These are phyloP conservation scores for Massarina eburnea DNA, from an alignment of 2,329 filamentous ascomycete genomes.

Conservation along the genomic window DNA sequence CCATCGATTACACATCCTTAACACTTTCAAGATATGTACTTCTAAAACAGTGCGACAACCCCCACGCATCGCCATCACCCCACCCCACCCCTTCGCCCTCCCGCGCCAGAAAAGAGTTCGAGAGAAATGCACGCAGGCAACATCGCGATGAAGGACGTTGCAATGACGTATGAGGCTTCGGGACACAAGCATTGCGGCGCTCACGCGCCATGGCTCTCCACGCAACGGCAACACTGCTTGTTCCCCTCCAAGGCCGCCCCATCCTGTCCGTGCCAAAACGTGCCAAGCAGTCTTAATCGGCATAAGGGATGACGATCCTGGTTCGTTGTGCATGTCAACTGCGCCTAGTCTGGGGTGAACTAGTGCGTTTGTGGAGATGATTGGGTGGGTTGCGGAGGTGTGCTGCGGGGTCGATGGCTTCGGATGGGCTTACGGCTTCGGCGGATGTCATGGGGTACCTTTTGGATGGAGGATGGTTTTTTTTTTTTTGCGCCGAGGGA, in stretches of 20 bases:
- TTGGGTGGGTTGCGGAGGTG: neutral
- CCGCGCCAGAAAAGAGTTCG: too few relatives aligned
- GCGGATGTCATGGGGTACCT: neutral
- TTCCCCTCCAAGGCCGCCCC: neutral
- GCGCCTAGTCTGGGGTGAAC: neutral
- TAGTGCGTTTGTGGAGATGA: neutral
- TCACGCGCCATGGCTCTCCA: slow-evolving; percentile 3
- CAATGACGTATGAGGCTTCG: neutral
- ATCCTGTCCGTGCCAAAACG: neutral
- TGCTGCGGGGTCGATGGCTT: slow-evolving; percentile 4
- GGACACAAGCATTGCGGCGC: slow-evolving; percentile 8
- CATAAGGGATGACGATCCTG: slow-evolving; percentile 1
- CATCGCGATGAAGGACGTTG: neutral
- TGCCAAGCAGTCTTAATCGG: slow-evolving; percentile 4
- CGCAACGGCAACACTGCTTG: slow-evolving; percentile 7
- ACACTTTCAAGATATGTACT: too few relatives aligned
- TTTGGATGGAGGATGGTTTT: too few relatives aligned
- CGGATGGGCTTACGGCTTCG: slow-evolving; percentile 2
- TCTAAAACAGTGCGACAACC: too few relatives aligned
- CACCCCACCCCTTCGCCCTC: too few relatives aligned
- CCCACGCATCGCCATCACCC: too few relatives aligned
- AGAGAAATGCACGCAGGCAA: too few relatives aligned
- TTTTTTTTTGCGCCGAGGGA: too few relatives aligned
- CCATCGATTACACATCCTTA: too few relatives aligned
- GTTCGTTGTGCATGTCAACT: neutral